Evolutionary conservation across 495 filamentous ascomycete genomes (phyloP).

Genomic region (Penicillium longicatenatum): DNA sequence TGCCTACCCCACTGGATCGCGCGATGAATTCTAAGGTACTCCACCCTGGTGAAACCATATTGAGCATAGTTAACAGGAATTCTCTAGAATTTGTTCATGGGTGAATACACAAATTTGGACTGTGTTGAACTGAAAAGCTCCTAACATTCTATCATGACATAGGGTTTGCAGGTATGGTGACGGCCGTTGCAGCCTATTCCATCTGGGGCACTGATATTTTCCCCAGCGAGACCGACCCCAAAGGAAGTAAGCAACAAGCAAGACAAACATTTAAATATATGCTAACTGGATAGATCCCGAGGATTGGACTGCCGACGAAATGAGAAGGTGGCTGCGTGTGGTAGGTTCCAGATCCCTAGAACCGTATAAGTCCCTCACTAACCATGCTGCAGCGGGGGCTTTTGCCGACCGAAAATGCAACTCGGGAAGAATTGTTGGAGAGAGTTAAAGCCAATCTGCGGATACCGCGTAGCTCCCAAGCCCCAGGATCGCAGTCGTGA

Average conservation of each 20-base stretch:
- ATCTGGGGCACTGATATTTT: constrained; percentile 86
- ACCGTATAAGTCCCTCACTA: background rate
- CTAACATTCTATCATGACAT: constrained; percentile 13
- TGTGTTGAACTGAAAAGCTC: background rate
- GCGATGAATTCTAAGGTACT: constrained; percentile 76
- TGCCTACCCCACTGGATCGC: constrained; percentile 76
- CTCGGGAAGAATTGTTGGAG: constrained; percentile 75
- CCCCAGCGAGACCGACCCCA: constrained; percentile 70
- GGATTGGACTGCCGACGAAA: constrained; percentile 70
- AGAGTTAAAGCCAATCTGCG: constrained; percentile 79
- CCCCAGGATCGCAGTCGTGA: constrained; percentile 13
- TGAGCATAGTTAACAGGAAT: constrained; percentile 9
- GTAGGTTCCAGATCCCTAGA: constrained; percentile 50
- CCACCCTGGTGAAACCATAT: constrained; percentile 4
- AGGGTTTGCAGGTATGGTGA: constrained; percentile 79
- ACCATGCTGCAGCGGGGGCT: constrained; percentile 63
- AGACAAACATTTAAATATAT: background rate
- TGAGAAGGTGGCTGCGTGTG: constrained; percentile 71
- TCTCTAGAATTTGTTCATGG: constrained; percentile 57
- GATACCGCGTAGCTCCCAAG: constrained; percentile 33
- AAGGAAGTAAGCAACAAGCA: constrained; percentile 54
- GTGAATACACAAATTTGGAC: constrained; percentile 37
- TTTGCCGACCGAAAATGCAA: constrained; percentile 63
- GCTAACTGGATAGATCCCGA: constrained; percentile 55
- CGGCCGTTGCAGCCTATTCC: constrained; percentile 78